Percentiles rank a stretch among this genome's conserved stretches.
Evolutionary conservation across 257 asterid genomes (phyloP).

Genomic region (Orobanche coerulescens): DNA sequence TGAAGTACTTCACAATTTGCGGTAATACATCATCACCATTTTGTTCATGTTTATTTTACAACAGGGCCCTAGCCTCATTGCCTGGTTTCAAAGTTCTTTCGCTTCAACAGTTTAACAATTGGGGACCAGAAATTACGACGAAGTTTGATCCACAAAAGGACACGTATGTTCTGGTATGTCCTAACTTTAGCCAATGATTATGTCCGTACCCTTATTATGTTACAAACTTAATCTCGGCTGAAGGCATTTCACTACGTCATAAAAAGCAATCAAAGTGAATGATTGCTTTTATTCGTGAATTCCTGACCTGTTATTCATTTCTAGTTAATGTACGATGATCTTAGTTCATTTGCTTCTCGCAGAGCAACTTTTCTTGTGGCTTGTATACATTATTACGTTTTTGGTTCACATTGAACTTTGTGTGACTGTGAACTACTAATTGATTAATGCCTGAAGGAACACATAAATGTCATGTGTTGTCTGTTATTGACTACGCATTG

Average conservation of each 20-base stretch:
- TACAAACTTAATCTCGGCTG: background rate
- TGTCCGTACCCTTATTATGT: background rate
- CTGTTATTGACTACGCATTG: no score
- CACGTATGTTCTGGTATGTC: slow-evolving; percentile 74
- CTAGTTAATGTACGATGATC: no score
- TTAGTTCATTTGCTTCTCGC: no score
- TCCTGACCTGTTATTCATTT: no score
- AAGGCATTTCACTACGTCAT: no score
- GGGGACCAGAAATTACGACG: slow-evolving; percentile 81
- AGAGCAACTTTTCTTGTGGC: no score
- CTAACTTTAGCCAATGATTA: background rate
- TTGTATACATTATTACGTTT: background rate
- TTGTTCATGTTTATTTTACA: slow-evolving; percentile 15
- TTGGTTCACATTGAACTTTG: no score
- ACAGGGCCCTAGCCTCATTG: slow-evolving; percentile 73
- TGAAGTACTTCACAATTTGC: slow-evolving; percentile 6
- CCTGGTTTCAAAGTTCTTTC: slow-evolving; percentile 87
- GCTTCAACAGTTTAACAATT: slow-evolving; percentile 81
- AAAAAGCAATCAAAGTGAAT: no score
- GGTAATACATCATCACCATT: slow-evolving; percentile 3
- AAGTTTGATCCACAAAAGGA: slow-evolving; percentile 80
- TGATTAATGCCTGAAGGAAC: no score
- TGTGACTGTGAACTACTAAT: no score
- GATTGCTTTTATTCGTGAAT: no score
- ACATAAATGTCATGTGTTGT: no score